Evolutionary conservation across 495 filamentous ascomycete species (phyloP).

Genomic region (Rhypophila decipiens): DNA sequence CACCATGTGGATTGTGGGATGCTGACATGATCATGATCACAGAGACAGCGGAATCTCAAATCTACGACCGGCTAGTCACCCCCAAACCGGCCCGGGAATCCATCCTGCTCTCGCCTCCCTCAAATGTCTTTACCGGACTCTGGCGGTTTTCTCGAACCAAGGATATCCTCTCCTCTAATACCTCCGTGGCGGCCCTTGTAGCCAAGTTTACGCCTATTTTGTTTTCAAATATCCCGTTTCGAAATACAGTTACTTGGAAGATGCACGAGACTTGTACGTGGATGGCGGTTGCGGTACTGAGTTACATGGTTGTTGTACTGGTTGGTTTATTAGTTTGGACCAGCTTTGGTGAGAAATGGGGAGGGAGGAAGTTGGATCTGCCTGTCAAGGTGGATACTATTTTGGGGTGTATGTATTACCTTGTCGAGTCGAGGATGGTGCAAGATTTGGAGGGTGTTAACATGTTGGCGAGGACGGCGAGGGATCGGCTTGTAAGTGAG

Average conservation of each 20-base stretch:
- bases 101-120: conserved; percentile 3
- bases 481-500: not conserved
- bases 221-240: conserved; percentile 33
- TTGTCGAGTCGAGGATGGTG: conserved; percentile 21
- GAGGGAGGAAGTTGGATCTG: not conserved
- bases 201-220: conserved; percentile 34
- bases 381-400: conserved; percentile 4
- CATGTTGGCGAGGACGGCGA: conserved; percentile 7
- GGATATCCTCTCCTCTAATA: not conserved
- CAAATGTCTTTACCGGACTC: not conserved
- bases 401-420: conserved; percentile 26
- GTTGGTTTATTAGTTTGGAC: not conserved
- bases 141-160: not conserved
- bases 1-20: no score
- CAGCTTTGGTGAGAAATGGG: not conserved
- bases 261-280: conserved; percentile 27
- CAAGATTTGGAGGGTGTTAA: conserved; percentile 19
- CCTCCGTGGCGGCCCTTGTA: conserved; percentile 28
- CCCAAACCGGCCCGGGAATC: not conserved
- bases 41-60: not conserved
- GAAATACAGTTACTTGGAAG: conserved; percentile 25
- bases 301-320: conserved; percentile 1
- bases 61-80: not conserved
- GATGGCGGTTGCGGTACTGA: conserved; percentile 16
- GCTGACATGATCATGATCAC: not conserved